Evolutionary conservation across 23 red algal species (phyloP).

Genomic region (Gracilaria gracilis): DNA sequence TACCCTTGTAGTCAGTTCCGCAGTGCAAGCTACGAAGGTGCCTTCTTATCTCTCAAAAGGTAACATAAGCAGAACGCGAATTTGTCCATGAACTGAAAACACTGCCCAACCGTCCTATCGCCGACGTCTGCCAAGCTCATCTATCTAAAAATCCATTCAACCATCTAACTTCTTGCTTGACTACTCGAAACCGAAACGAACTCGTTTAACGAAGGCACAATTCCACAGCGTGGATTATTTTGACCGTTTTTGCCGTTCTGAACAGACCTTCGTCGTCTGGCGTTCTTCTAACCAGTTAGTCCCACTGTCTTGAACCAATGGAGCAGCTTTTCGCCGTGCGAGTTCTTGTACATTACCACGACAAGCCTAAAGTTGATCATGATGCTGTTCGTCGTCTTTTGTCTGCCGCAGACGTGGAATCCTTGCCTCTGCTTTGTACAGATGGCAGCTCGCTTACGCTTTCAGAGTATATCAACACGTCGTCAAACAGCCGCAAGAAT

Average conservation of each 20-base stretch:
- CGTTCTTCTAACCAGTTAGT: neutral
- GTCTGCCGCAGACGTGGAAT: conserved; percentile 60
- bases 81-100: neutral
- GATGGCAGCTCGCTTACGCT: conserved; percentile 49
- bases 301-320: conserved; percentile 6
- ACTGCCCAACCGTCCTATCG: neutral
- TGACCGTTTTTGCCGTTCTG: neutral
- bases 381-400: conserved; percentile 66
- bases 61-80: neutral
- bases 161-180: neutral
- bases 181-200: neutral
- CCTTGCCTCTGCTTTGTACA: conserved; percentile 30
- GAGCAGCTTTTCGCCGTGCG: conserved; percentile 71
- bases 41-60: neutral
- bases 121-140: neutral
- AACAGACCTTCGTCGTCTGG: neutral
- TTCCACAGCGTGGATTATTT: neutral
- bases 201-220: neutral
- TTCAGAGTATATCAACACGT: conserved; percentile 42
- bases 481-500: conserved; percentile 26
- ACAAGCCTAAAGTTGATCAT: conserved; percentile 74
- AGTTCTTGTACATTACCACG: conserved; percentile 74
- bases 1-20: too few species aligned
- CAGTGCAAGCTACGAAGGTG: too few species aligned
- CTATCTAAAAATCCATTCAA: neutral